phyloP scores from a whole-genome alignment of 495 filamentous ascomycete genomes.

The Daldinia bambusicola region DNA sequence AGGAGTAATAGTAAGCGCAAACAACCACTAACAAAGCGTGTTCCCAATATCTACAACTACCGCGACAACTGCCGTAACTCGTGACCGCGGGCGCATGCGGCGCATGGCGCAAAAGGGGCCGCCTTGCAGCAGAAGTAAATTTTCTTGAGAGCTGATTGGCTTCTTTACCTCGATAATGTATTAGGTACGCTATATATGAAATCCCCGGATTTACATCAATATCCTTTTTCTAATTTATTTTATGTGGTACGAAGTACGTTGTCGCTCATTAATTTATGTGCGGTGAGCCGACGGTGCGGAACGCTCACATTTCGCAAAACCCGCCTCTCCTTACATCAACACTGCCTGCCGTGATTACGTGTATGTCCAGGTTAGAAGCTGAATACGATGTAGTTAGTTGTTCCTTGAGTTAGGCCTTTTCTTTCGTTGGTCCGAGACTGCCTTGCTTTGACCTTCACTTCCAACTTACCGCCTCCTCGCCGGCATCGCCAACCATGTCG shows the following conservation, averaged over 20 bases:
- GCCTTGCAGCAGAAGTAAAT: not conserved
- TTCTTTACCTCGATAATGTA: constrained; percentile 8
- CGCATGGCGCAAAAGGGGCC: constrained; percentile 4
- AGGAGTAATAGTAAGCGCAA: not conserved
- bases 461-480: constrained; percentile 1
- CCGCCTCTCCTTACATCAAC: not conserved
- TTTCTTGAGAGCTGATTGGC: constrained; percentile 13
- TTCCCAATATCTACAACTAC: not conserved
- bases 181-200: not conserved
- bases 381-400: no score
- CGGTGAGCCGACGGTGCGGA: not conserved
- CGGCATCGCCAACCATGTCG: not conserved
- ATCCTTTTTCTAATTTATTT: not conserved
- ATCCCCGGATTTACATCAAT: constrained; percentile 31
- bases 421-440: not conserved
- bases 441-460: not conserved
- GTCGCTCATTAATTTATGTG: not conserved
- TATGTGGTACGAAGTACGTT: not conserved
- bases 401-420: not conserved
- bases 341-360: not conserved
- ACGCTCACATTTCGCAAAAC: constrained; percentile 10
- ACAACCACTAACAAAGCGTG: no score
- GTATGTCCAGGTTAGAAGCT: not conserved
- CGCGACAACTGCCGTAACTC: not conserved
- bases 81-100: constrained; percentile 2